Conservation (phyloP, 1,284 basidiomycete species). For the Cryptococcus wingfieldii region DNA sequence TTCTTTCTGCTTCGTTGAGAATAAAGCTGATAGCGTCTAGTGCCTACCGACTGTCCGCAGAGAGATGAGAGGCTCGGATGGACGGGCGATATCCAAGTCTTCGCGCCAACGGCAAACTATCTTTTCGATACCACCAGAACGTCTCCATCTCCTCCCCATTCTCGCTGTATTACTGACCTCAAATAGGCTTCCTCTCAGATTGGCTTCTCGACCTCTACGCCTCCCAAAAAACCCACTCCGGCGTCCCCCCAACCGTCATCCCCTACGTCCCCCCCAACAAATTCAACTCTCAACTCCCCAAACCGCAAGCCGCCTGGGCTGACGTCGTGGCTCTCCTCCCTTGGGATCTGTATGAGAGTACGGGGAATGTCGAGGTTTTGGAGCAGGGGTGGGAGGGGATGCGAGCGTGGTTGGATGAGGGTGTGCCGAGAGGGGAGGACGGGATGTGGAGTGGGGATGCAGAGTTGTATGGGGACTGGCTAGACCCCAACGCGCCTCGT, state of each 20-base stretch:
- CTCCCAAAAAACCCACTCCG: slow-evolving; percentile 23
- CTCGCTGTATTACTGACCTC: not conserved
- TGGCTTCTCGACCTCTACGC: slow-evolving; percentile 35
- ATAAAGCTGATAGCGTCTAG: not conserved
- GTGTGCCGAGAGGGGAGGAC: slow-evolving; percentile 17
- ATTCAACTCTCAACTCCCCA: slow-evolving; percentile 7
- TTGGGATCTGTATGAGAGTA: slow-evolving; percentile 25
- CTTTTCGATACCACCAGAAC: slow-evolving; percentile 28
- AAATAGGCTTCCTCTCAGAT: slow-evolving; percentile 2
- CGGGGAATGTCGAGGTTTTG: slow-evolving; percentile 24
- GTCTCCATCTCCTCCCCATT: not conserved
- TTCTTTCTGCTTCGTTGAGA: not conserved
- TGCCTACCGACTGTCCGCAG: slow-evolving; percentile 44
- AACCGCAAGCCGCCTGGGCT: slow-evolving; percentile 25
- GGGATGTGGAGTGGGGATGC: slow-evolving; percentile 21
- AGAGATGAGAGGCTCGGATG: slow-evolving; percentile 43
- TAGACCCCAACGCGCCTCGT: slow-evolving; percentile 34
- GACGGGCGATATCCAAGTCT: slow-evolving; percentile 41
- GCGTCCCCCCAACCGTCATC: slow-evolving; percentile 27
- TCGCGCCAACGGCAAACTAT: slow-evolving; percentile 33
- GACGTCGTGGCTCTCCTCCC: slow-evolving; percentile 31
- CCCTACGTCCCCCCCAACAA: slow-evolving; percentile 19
- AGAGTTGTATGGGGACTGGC: slow-evolving; percentile 36
- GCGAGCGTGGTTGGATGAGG: slow-evolving; percentile 33
- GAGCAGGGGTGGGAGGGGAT: slow-evolving; percentile 29